Conservation (phyloP, 345 rosid genomes). For the Dipteronia dyeriana region DNA sequence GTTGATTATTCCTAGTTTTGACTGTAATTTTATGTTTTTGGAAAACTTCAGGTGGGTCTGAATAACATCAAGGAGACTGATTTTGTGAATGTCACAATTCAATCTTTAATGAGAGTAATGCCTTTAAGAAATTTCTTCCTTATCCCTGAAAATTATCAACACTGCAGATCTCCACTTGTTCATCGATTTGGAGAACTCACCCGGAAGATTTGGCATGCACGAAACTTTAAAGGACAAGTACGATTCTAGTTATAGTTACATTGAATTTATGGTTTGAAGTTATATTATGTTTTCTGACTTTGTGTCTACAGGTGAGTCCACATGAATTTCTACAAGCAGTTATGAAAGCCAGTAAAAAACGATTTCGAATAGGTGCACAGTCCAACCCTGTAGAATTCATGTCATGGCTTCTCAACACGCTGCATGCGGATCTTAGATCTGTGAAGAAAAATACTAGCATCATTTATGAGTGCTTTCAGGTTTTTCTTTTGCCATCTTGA, state of each 20-base stretch:
- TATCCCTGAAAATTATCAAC: constrained; percentile 86
- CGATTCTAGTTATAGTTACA: constrained; percentile 16
- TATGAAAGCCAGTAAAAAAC: constrained; percentile 90
- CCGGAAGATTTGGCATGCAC: constrained; percentile 26
- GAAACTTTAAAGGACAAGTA: constrained; percentile 98
- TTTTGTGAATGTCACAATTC: constrained; percentile 97
- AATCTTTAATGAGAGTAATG: constrained; percentile 90
- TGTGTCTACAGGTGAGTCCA: constrained; percentile 80
- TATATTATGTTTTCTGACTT: constrained; percentile 14
- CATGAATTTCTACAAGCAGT: constrained; percentile 99
- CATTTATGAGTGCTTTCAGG: constrained; percentile 93
- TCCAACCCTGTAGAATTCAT: constrained; percentile 97
- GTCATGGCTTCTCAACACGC: constrained; percentile 94
- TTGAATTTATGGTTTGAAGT: constrained; percentile 13
- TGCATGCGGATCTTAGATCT: constrained; percentile 72
- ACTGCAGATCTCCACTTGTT: constrained; percentile 78
- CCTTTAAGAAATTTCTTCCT: constrained; percentile 92
- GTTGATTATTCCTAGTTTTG: constrained; percentile 10
- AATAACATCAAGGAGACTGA: constrained; percentile 94
- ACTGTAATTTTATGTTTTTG: constrained; percentile 14
- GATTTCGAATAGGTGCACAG: constrained; percentile 83
- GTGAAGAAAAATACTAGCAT: constrained; percentile 70
- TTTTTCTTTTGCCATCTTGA: constrained; percentile 18
- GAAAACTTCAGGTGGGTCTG: constrained; percentile 73
- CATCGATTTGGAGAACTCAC: constrained; percentile 60